Base-by-base conservation (phyloP, 371 early-diverging fungal genomes). In the Dichotomocladium elegans region DNA sequence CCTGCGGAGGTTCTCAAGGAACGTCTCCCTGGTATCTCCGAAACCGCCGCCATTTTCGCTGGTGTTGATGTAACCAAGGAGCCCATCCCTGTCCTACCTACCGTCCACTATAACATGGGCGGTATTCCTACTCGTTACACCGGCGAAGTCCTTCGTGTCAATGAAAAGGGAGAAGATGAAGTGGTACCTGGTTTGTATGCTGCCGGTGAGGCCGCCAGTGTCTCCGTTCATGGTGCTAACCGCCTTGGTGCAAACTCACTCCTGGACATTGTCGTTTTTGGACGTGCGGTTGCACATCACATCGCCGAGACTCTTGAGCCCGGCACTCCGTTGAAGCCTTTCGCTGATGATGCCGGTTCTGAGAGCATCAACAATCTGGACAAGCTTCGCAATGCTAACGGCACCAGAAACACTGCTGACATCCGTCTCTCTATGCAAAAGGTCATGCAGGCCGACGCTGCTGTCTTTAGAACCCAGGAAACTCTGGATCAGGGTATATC, bases 51-150 rank as follows among this genome's bases (percentile, higher is more conserved):
- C 55, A 96, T 98, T 70, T 97, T 98, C 70, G 90, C 96, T 45
- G 95, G 95, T 72, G 98, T 98, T 44, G 96, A 98, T 80, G 96
- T 97, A 29, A 97, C 97, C 70, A 96, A 96, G 85, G 96, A 97
- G 69, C 96, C 98, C 37, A 98, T 98, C 68, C 98, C 98, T n/a
- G 98, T 98, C 41, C 78, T 98, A 51, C 98, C 98, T 55, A 97
- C 98, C 55, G 98, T 97, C 61, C 98, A 98, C 74, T 98, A 97
- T 87, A 98, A 97, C 84, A 97, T 97, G 97, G 98, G 98, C 68
- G 97, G 98, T 74, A 97, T 98, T 57, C 98, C 97, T 27, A 96
- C 97, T 41, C 83, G 83, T 51, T 97, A 93, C 87, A 96, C 96
- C 47, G 98, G 98, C 59, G 93, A 98, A 77, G 97, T 96, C 15